Evolutionary conservation across 2,329 filamentous ascomycete species (phyloP), one percentile per base, ranked within the genome.

Genomic region (Chrysosporium keratinophilum): DNA sequence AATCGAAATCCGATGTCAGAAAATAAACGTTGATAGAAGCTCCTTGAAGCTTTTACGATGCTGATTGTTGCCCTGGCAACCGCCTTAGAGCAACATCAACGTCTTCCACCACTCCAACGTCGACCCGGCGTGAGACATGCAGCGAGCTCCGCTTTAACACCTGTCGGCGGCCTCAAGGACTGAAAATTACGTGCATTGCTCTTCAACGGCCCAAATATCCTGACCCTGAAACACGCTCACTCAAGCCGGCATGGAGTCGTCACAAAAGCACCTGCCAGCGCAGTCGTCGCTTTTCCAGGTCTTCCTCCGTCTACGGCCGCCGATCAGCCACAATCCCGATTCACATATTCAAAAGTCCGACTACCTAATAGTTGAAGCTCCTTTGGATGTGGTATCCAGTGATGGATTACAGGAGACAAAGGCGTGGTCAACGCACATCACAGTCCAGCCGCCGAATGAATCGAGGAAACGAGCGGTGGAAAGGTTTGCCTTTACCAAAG

Each of bases 401-500:
- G 60, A 67, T 57, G 70, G 64, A 42, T 67, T 63, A 39, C 65
- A 72, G 56, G 67, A 66, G n/a, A 58, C 60, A n/a, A 58, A 58
- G 51, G 55, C 52, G 42, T 65, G 69, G 20, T 76, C 85, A 0
- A 87, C 82, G 0, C 83, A 88, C 65, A 85, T 90, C 59, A 87
- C 83, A 0, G 69, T 90, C 14, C 87, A 87, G 61, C 89, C 90
- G 0, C 87, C 88, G 1, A 86, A 83, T 58, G 91, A 96, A 57
- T 79, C 82, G 57, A 80, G 91, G 54, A 87, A 91, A 61, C 82
- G 90, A 44, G 89, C 90, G 0, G 82, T 96, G 35, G 93, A 98
- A 69, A 88, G 86, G 66, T 98, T 97, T 67, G 87, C 84, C 1
- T 98, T 98, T 65, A 98, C 93, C 0, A 82, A 82, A 58, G 89